Percentiles rank a stretch among this genome's conserved stretches.
Evolutionary conservation across 371 early-diverging fungal species (phyloP).

Genomic region (Batrachochytrium dendrobatidis): DNA sequence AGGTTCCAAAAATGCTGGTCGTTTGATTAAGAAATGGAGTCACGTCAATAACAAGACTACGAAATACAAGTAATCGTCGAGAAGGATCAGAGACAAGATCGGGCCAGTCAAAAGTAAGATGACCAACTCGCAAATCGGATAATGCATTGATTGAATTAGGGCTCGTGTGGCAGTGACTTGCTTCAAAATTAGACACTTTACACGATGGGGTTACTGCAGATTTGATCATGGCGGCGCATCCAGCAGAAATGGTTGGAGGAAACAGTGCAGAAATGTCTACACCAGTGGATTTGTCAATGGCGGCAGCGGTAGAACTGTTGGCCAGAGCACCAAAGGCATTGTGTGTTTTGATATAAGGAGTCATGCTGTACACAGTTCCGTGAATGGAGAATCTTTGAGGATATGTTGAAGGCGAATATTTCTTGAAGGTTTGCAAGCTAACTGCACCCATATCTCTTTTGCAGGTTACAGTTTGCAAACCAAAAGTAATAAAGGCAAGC

Average conservation of each 20-base stretch:
- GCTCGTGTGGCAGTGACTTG: slow-evolving; percentile 18
- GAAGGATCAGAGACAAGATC: slow-evolving; percentile 14
- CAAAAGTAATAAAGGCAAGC: slow-evolving; percentile 40
- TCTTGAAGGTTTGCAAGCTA: background rate
- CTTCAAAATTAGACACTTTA: slow-evolving; percentile 5
- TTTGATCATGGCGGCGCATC: slow-evolving; percentile 11
- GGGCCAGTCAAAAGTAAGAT: slow-evolving; percentile 23
- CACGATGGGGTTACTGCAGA: slow-evolving; percentile 14
- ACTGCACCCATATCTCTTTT: background rate
- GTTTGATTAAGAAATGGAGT: slow-evolving; percentile 13
- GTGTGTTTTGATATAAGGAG: slow-evolving; percentile 2
- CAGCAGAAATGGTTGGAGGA: slow-evolving; percentile 4
- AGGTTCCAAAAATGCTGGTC: slow-evolving; percentile 18
- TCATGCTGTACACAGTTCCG: slow-evolving; percentile 30
- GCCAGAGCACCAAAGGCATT: background rate
- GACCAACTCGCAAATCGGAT: slow-evolving; percentile 11
- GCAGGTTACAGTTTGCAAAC: slow-evolving; percentile 33
- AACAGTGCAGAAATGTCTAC: slow-evolving; percentile 17
- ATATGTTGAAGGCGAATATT: slow-evolving; percentile 5
- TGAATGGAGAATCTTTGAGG: slow-evolving; percentile 24
- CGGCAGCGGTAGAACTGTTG: background rate
- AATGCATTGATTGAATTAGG: slow-evolving; percentile 1
- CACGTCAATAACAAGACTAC: slow-evolving; percentile 25
- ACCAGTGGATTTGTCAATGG: background rate
- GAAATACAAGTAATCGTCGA: slow-evolving; percentile 21